Evolutionary conservation across 73 alveolate genomes (phyloP), one percentile per base, ranked within the genome.

Genomic region (Paramecium octaurelia): DNA sequence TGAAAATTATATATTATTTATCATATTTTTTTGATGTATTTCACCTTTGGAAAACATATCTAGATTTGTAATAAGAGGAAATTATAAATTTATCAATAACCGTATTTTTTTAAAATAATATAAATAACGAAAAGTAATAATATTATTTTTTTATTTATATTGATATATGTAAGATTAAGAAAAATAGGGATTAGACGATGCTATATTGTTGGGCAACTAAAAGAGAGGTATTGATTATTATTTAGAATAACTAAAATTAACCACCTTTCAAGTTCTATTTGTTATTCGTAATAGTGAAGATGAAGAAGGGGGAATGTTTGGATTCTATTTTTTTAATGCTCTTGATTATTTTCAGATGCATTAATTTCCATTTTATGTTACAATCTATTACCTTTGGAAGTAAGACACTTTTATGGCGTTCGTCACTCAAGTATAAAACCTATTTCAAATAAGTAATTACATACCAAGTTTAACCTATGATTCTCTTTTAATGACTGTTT

Each of bases 331-430:
- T 27, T 46, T 31, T 23, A 73, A 71, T 42, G 80, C 60, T 8
- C 23, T 71, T 1, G 94, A 89, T 71, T 89, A 89, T 89, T 36
- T 89, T 29, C 42, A 89, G 57, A 70, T 89, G 91, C 94, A 89
- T 54, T 18, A 88, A 21, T 89, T 89, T 29, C 92, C 94, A 24
- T 89, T 89, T 54, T 54, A 89, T 29, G 36, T 18, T 6, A 89
- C 76, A n/a, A 58, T 71, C 23, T 23, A 38, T 27, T 64, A 68
- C 31, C 31, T 89, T 20, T 89, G 94, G 94, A 89, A 89, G 31
- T 44, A 88, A 42, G 88, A 77, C 38, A 44, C 90, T 11, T 70
- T 89, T 29, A 34, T 71, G 18, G 8, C 24, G 46, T 40, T 35
- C 46, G 46, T 89, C 8, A 34, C 77, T 29, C 7, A 58, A 10